Conservation (phyloP, 1,139 yeast genomes). For the Hyphopichia khmerensis region DNA sequence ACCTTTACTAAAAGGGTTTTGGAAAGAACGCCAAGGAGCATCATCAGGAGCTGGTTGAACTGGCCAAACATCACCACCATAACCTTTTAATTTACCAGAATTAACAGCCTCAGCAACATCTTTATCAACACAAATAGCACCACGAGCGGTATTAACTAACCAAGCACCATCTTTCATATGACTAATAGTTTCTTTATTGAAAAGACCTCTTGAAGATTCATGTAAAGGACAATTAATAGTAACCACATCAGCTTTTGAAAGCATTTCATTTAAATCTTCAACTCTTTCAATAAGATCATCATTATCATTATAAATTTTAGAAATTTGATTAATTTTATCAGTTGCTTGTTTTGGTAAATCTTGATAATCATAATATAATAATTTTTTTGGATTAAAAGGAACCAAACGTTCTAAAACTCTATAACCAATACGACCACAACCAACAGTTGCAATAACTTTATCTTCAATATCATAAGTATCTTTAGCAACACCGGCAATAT, state of each 20-base stretch:
- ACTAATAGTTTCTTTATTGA: conserved; percentile 65
- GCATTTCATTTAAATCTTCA: conserved; percentile 64
- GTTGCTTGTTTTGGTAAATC: conserved; percentile 58
- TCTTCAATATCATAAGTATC: conserved; percentile 75
- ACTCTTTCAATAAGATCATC: conserved; percentile 56
- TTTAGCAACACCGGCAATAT: conserved; percentile 76
- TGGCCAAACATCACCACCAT: conserved; percentile 85
- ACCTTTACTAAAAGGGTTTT: conserved; percentile 55
- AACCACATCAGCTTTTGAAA: conserved; percentile 67
- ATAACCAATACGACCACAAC: conserved; percentile 82
- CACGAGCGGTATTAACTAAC: conserved; percentile 82
- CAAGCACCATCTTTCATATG: conserved; percentile 78
- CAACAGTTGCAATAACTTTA: conserved; percentile 75
- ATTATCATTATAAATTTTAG: conserved; percentile 37
- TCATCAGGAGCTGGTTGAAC: conserved; percentile 77
- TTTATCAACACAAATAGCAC: conserved; percentile 71
- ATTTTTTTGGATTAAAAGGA: conserved; percentile 73
- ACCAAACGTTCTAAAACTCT: conserved; percentile 70
- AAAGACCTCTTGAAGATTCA: conserved; percentile 63
- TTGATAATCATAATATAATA: conserved; percentile 77
- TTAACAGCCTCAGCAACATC: conserved; percentile 75
- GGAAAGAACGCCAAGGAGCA: conserved; percentile 77
- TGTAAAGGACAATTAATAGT: conserved; percentile 81
- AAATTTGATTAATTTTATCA: conserved; percentile 45
- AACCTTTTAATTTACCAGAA: conserved; percentile 70